Percentiles rank a stretch among this genome's conserved stretches.
phyloP scores from a whole-genome alignment of 2,329 filamentous ascomycete genomes.

The Ampelomyces quisqualis region DNA sequence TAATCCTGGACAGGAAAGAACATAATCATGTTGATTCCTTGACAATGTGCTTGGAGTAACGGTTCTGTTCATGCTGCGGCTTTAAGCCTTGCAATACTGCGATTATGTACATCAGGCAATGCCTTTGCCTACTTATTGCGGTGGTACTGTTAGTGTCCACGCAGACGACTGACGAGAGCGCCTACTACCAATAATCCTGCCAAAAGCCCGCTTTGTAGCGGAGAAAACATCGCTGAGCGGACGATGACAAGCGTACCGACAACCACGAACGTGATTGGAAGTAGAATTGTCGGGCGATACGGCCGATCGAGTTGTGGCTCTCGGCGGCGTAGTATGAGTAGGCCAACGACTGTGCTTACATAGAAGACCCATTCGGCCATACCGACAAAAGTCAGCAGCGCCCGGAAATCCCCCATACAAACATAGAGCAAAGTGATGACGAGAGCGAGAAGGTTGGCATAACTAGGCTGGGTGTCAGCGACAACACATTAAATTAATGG shows the following conservation, averaged over 20 bases:
- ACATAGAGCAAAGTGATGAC: conserved; percentile 57
- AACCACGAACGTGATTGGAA: conserved; percentile 56
- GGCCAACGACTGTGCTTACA: conserved; percentile 62
- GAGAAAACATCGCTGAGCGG: conserved; percentile 61
- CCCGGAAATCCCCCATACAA: conserved; percentile 61
- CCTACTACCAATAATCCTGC: conserved; percentile 55
- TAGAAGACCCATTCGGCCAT: conserved; percentile 60
- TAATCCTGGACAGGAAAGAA: background rate
- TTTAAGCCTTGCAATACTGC: too few species aligned
- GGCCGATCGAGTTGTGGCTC: conserved; percentile 58
- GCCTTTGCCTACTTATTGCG: too few species aligned
- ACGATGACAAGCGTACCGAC: conserved; percentile 63
- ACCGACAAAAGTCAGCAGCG: conserved; percentile 56
- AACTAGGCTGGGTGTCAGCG: conserved; percentile 20
- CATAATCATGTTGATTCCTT: background rate
- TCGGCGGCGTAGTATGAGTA: conserved; percentile 57
- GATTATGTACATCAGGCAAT: too few species aligned
- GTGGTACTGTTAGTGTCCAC: too few species aligned
- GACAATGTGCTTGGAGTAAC: too few species aligned
- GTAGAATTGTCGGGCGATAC: conserved; percentile 55
- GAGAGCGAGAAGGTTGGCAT: conserved; percentile 32
- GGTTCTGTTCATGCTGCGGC: too few species aligned
- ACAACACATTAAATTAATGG: background rate
- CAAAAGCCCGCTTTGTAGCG: conserved; percentile 56
- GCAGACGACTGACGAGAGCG: conserved; percentile 39